phyloP scores from a whole-genome alignment of 345 rosid genomes.

The Arabidopsis suecica region DNA sequence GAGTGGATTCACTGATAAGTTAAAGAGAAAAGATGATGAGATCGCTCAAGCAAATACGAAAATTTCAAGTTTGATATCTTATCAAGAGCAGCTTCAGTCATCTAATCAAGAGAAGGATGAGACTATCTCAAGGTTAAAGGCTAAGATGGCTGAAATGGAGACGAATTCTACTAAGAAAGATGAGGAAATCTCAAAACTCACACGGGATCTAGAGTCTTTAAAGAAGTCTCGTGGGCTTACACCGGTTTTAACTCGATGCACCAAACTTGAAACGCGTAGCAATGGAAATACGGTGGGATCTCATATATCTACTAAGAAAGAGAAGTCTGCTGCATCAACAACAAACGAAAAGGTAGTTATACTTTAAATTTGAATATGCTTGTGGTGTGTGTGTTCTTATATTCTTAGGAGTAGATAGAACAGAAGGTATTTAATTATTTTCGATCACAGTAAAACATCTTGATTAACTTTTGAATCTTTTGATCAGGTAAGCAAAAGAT shows the following conservation, averaged over 20 bases:
- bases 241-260: slow-evolving; percentile 54
- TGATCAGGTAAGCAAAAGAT: slow-evolving; percentile 57
- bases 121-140: slow-evolving; percentile 53
- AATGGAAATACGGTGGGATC: slow-evolving; percentile 42
- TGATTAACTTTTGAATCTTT: slow-evolving; percentile 27
- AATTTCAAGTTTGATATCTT: slow-evolving; percentile 59
- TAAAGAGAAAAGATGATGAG: slow-evolving; percentile 64
- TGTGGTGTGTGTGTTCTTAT: not conserved
- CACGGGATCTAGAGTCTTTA: slow-evolving; percentile 57
- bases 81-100: slow-evolving; percentile 62
- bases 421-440: not conserved
- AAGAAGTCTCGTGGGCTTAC: slow-evolving; percentile 55
- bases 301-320: slow-evolving; percentile 46
- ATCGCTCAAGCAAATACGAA: slow-evolving; percentile 60
- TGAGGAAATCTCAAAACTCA: slow-evolving; percentile 54
- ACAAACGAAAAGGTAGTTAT: slow-evolving; percentile 59
- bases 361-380: not conserved
- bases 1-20: slow-evolving; percentile 53
- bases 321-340: slow-evolving; percentile 41
- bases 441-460: not conserved
- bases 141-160: slow-evolving; percentile 61
- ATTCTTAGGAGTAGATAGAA: not conserved
- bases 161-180: slow-evolving; percentile 50
- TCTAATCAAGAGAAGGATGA: slow-evolving; percentile 68
- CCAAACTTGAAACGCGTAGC: slow-evolving; percentile 31